Evolutionary conservation across 768 basidiomycete genomes (phyloP).

Genomic region (Artomyces pyxidatus): DNA sequence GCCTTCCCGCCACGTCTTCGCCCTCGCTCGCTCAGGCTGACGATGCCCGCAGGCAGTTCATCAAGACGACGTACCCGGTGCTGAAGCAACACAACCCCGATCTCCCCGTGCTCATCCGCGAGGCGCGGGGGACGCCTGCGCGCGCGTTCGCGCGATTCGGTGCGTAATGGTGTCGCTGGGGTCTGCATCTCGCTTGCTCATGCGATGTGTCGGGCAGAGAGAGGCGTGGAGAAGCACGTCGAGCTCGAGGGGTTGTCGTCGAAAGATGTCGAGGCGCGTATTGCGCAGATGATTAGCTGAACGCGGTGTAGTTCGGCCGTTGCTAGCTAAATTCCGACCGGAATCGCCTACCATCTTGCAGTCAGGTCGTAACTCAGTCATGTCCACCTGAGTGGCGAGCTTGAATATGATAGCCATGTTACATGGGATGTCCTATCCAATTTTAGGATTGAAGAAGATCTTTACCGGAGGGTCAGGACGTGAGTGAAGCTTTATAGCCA

Average conservation of each 20-base stretch:
- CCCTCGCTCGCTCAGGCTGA: background rate
- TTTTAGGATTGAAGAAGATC: too few species aligned
- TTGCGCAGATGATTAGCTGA: conserved; percentile 49
- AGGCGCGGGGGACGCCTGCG: conserved; percentile 73
- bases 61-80: conserved; percentile 61
- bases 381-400: too few species aligned
- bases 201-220: conserved; percentile 51
- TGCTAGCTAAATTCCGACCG: too few species aligned
- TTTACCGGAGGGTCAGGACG: too few species aligned
- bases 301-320: background rate
- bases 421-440: too few species aligned
- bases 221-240: conserved; percentile 73
- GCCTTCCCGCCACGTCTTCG: too few species aligned
- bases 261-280: conserved; percentile 62
- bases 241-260: conserved; percentile 71
- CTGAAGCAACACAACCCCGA: conserved; percentile 83
- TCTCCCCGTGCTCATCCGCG: conserved; percentile 75
- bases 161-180: conserved; percentile 42
- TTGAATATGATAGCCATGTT: too few species aligned
- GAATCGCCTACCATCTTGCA: too few species aligned
- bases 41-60: conserved; percentile 53
- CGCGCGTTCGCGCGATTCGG: conserved; percentile 82
- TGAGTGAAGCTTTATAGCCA: too few species aligned
- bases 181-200: background rate
- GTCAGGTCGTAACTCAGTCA: too few species aligned